phyloP scores from a whole-genome alignment of 192 early-diverging fungal species.

The Jimgerdemannia lactiflua region DNA sequence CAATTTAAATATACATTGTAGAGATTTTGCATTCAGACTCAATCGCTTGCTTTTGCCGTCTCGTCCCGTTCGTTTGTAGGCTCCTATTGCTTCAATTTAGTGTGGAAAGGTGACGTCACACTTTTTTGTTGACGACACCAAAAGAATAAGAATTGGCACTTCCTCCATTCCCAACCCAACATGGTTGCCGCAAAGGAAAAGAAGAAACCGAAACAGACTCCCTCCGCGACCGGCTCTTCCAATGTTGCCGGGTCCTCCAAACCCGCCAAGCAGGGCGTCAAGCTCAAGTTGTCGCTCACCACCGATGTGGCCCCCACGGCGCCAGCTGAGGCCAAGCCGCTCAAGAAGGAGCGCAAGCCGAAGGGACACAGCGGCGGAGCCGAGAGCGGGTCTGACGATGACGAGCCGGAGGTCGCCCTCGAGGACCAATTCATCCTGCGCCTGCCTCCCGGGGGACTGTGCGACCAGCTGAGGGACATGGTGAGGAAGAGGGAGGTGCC shows the following conservation, averaged over 20 bases:
- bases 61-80: no score
- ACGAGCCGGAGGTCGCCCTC: constrained; percentile 63
- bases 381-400: constrained; percentile 45
- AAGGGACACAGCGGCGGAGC: background rate
- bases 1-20: no score
- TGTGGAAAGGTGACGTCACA: background rate
- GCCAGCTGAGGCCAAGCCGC: background rate
- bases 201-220: background rate
- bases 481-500: constrained; percentile 43
- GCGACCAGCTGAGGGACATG: constrained; percentile 46
- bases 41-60: no score
- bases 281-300: background rate
- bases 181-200: background rate
- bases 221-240: background rate
- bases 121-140: background rate
- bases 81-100: no score
- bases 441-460: constrained; percentile 50
- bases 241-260: background rate
- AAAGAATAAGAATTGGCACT: background rate
- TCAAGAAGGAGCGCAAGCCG: background rate
- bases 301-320: background rate
- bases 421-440: constrained; percentile 86
- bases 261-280: background rate
- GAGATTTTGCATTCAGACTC: no score
- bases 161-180: background rate